Percentiles rank a stretch among this genome's conserved stretches.
Evolutionary conservation across 768 basidiomycete species (phyloP).

Genomic region (Mycena indigotica): DNA sequence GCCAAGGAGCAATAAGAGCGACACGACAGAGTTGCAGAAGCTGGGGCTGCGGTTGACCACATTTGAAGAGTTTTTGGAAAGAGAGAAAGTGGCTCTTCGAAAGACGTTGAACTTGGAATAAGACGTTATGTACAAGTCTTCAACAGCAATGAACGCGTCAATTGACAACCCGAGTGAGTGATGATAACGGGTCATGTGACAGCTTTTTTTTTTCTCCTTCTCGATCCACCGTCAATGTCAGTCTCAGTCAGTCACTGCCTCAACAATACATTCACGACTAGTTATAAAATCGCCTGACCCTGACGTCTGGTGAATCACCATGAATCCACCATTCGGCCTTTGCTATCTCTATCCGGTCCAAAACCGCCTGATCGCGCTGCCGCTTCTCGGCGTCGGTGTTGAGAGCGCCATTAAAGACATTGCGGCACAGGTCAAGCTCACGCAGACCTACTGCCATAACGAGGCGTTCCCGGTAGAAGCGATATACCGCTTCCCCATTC

Average conservation of each 20-base stretch:
- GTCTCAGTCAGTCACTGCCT: no score
- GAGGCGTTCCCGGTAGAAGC: conserved; percentile 9
- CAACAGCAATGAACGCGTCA: no score
- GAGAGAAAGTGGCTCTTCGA: conserved; percentile 10
- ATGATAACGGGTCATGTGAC: no score
- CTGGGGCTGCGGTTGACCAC: conserved; percentile 13
- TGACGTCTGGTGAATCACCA: no score
- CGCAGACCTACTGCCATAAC: conserved; percentile 20
- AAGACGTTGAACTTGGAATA: background rate
- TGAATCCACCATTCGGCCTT: no score
- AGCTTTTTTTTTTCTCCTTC: no score
- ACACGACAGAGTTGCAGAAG: background rate
- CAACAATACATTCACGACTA: no score
- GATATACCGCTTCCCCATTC: conserved; percentile 20
- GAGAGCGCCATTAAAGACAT: conserved; percentile 22
- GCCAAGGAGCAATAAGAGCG: background rate
- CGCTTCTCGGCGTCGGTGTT: conserved; percentile 12
- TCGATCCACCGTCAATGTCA: no score
- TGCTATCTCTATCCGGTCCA: conserved; percentile 6
- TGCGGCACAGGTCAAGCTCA: conserved; percentile 18
- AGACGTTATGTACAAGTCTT: no score
- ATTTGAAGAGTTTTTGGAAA: conserved; percentile 17
- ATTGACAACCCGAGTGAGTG: no score
- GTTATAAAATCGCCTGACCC: no score
- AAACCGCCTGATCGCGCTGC: conserved; percentile 3